Percentiles rank a stretch among this genome's conserved stretches.
Conservation (phyloP, 768 basidiomycete species). For the Tricholoma terreum region DNA sequence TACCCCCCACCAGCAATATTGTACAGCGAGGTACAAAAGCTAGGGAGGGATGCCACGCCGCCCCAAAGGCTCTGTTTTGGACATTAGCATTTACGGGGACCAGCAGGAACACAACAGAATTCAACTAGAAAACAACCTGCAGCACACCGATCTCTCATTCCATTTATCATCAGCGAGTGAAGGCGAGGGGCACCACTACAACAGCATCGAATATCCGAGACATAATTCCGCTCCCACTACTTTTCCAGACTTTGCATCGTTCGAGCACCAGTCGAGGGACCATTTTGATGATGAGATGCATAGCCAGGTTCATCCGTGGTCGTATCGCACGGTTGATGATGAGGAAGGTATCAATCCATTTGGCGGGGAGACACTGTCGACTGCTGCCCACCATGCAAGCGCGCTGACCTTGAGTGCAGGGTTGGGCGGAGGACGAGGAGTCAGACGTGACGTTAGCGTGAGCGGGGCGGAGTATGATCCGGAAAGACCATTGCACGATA, state of each 20-base stretch:
- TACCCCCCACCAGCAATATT: constrained; percentile 18
- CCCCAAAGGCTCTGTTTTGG: constrained; percentile 31
- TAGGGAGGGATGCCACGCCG: constrained; percentile 34
- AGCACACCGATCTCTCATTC: constrained; percentile 68
- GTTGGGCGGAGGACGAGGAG: constrained; percentile 54
- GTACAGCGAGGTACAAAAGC: constrained; percentile 9
- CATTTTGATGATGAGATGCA: constrained; percentile 52
- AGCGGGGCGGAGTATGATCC: constrained; percentile 86
- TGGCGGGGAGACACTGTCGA: constrained; percentile 71
- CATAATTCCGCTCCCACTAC: constrained; percentile 59
- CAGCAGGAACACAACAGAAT: constrained; percentile 75
- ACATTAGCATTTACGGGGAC: constrained; percentile 61
- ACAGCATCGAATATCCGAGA: constrained; percentile 69
- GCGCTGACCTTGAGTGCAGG: constrained; percentile 85
- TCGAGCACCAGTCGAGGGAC: constrained; percentile 55
- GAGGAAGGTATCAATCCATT: constrained; percentile 70
- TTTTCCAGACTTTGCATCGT: constrained; percentile 58
- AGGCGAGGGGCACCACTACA: constrained; percentile 36
- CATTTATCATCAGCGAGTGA: constrained; percentile 56
- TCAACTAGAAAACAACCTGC: constrained; percentile 75
- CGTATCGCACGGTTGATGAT: constrained; percentile 50
- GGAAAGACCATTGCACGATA: constrained; percentile 70
- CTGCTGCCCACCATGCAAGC: constrained; percentile 86
- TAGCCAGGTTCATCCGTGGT: constrained; percentile 52
- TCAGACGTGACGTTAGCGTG: constrained; percentile 52